Evolutionary conservation across 164 flowering plant species (phyloP), one percentile per base, ranked within the genome.

Genomic region (Warburgia ugandensis): DNA sequence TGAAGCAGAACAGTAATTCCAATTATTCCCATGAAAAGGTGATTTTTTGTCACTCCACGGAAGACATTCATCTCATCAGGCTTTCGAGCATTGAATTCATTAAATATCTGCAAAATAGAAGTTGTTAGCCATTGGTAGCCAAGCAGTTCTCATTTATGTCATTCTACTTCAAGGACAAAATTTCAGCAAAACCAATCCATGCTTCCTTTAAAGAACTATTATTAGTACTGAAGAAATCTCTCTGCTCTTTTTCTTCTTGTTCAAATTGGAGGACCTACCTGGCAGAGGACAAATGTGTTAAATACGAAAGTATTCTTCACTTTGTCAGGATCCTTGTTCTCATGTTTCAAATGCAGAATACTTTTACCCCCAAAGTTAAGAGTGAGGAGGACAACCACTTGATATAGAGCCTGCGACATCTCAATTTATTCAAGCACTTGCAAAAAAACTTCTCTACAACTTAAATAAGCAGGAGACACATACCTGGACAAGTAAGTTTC

Each of bases 61-160:
- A 83, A 91, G 21, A 87, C 67, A 61, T 91, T 91, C 2, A 68
- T 38, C 48, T 87, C 84, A 58, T 91, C 98, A 4, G 98, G 98
- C 66, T 87, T 87, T 42, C 98, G 71, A 21, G 98, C 95, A 73
- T 91, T 91, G 54, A 88, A 80, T 57, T 87, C 96, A 50, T 91
- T 91, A 68, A 87, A 91, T 27, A 87, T 41, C 96, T 91, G 78
- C 28, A 41, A 10, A 42, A 20, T 4, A 19, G 19, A 29, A 27
- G 19, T 39, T n/a, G 5, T 1, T 38, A n/a, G 6, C 5, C 6
- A 5, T 11, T 38, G 5, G 12, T 1, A 23, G 46, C 0, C 3
- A 21, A 43, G 25, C 11, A 6, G 11, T 22, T 10, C 1, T 45
- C 1, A 5, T 13, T 20, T 2, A 13, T n/a, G 13, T 5, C 31